Percentiles rank a stretch among this genome's conserved stretches.
These are phyloP conservation scores for Secale cereale DNA, from an alignment of 176 grass and related monocot genomes.

Conservation along the genomic window DNA sequence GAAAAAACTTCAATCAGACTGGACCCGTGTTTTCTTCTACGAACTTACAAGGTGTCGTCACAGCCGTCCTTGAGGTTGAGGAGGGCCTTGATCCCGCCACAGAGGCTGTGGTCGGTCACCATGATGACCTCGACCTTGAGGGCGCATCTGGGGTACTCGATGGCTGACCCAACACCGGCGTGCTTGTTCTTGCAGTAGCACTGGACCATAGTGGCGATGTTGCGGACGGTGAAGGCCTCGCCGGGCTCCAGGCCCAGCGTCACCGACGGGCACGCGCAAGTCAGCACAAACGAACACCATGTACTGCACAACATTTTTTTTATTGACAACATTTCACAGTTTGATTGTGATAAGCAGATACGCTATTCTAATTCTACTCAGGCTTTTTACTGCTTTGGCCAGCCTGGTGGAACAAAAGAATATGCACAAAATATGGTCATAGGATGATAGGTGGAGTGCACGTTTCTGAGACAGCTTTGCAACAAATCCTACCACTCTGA, in stretches of 20 bases:
- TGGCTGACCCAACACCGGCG: slow-evolving; percentile 53
- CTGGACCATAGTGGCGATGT: slow-evolving; percentile 79
- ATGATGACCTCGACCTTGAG: slow-evolving; percentile 20
- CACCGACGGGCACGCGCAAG: slow-evolving; percentile 84
- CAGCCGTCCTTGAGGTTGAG: too few relatives aligned
- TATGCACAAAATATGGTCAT: not conserved
- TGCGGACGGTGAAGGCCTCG: slow-evolving; percentile 85
- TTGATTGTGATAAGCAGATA: not conserved
- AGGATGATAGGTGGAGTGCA: not conserved
- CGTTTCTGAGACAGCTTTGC: not conserved
- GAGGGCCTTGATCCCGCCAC: too few relatives aligned
- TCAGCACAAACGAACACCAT: slow-evolving; percentile 93
- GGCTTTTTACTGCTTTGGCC: too few relatives aligned
- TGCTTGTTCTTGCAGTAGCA: slow-evolving; percentile 59
- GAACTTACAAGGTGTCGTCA: not conserved
- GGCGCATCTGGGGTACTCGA: slow-evolving; percentile 70
- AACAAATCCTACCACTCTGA: not conserved
- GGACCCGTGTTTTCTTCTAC: not conserved
- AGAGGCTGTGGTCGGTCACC: too few relatives aligned
- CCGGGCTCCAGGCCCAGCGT: slow-evolving; percentile 73
- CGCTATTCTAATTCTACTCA: too few relatives aligned
- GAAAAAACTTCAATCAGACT: not conserved
- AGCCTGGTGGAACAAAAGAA: not conserved
- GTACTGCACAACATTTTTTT: slow-evolving; percentile 43
- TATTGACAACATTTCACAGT: too few relatives aligned